Evolutionary conservation across 306 rosid genomes (phyloP).

Genomic region (Pachyrhizus erosus): DNA sequence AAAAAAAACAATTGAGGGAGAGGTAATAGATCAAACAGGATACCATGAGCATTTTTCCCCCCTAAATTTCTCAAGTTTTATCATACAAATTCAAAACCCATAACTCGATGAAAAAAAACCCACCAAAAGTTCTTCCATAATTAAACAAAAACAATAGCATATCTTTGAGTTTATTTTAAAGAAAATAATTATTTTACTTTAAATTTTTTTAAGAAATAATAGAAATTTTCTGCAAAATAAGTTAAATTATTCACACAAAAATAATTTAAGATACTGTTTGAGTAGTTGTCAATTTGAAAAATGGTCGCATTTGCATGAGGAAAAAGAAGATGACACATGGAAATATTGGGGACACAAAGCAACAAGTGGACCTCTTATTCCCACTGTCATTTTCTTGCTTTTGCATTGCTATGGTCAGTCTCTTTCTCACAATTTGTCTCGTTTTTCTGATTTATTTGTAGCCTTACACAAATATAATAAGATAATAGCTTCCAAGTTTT

Average conservation of each 20-base stretch:
- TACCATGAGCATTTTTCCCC: no score
- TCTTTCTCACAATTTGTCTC: background rate
- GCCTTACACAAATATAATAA: conserved; percentile 6
- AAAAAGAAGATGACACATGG: conserved; percentile 1
- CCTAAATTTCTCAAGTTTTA: no score
- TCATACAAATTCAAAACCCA: no score
- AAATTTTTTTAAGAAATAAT: no score
- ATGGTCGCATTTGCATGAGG: background rate
- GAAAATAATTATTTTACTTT: background rate
- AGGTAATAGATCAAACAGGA: no score
- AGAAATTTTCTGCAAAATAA: no score
- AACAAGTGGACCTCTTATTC: conserved; percentile 21
- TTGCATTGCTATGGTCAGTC: background rate
- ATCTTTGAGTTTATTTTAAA: background rate
- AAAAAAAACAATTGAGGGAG: no score
- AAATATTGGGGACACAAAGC: conserved; percentile 9
- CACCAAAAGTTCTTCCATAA: background rate
- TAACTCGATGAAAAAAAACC: no score
- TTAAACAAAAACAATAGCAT: background rate
- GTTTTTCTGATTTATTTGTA: background rate
- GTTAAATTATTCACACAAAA: no score
- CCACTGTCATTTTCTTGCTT: background rate
- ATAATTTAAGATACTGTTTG: background rate
- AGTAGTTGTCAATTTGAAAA: background rate
- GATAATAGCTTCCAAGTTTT: background rate